Evolutionary conservation across 257 asterid species (phyloP).

Genomic region (Plectranthus barbatus): DNA sequence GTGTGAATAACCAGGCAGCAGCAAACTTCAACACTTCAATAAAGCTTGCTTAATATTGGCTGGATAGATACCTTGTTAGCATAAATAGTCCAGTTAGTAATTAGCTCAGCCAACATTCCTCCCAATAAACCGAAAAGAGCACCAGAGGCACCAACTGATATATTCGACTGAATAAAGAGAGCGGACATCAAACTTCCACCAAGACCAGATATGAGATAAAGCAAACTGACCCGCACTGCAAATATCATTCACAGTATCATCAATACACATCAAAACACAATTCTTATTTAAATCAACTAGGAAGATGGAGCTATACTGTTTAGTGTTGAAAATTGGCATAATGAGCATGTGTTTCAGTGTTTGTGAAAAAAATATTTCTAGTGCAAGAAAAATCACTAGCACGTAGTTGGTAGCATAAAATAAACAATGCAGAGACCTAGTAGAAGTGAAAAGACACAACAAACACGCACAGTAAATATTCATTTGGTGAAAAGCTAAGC

Average conservation of each 20-base stretch:
- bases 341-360: too few relatives aligned
- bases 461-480: background rate
- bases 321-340: too few relatives aligned
- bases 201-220: slow-evolving; percentile 71
- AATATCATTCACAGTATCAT: background rate
- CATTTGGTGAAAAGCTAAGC: background rate
- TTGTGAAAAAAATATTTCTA: background rate
- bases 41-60: background rate
- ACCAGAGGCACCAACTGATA: slow-evolving; percentile 94
- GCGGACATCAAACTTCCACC: slow-evolving; percentile 86
- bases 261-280: background rate
- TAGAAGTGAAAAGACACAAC: background rate
- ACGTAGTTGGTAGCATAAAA: background rate
- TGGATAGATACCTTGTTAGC: slow-evolving; percentile 56
- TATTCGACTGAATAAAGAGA: slow-evolving; percentile 65
- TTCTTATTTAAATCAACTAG: background rate
- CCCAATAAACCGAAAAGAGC: slow-evolving; percentile 89
- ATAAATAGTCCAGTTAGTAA: slow-evolving; percentile 80
- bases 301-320: background rate
- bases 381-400: background rate
- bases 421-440: background rate
- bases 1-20: background rate
- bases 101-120: slow-evolving; percentile 79
- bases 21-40: background rate
- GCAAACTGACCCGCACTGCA: slow-evolving; percentile 64